Conservation (phyloP, 106 monocot genomes). For the Phalaenopsis aphrodite region DNA sequence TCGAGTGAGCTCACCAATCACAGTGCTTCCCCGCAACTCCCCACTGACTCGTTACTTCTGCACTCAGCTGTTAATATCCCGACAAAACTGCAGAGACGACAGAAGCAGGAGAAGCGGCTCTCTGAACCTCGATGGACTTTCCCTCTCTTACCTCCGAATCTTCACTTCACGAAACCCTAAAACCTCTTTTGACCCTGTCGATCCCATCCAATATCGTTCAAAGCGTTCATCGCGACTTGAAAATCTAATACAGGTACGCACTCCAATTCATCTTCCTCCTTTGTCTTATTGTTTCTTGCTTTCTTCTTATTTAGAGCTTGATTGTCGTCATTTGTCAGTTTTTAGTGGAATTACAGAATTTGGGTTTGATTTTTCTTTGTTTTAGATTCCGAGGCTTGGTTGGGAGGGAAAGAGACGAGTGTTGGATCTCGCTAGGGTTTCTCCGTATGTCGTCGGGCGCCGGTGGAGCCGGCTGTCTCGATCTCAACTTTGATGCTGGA, state of each 20-base stretch:
- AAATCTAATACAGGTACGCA: background rate
- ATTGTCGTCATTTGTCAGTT: background rate
- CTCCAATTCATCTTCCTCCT: background rate
- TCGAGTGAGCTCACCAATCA: no score
- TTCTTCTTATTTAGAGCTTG: background rate
- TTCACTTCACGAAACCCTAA: background rate
- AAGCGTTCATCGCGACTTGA: background rate
- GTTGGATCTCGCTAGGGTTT: slow-evolving; percentile 5
- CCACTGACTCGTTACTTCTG: background rate
- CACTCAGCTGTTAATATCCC: background rate
- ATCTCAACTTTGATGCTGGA: background rate
- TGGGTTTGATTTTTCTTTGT: background rate
- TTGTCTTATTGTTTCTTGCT: background rate
- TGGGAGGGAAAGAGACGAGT: background rate
- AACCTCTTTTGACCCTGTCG: background rate
- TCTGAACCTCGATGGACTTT: slow-evolving; percentile 1
- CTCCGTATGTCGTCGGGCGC: slow-evolving; percentile 2
- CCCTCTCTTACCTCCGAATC: background rate
- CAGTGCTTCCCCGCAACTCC: no score
- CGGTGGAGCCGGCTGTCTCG: background rate
- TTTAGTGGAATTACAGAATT: background rate
- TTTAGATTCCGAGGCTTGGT: background rate
- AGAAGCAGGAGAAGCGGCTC: background rate
- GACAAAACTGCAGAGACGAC: background rate
- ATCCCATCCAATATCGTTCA: background rate